These are phyloP conservation scores for Barnettozyma vustinii DNA, from an alignment of 805 yeast genomes.

Conservation along the genomic window DNA sequence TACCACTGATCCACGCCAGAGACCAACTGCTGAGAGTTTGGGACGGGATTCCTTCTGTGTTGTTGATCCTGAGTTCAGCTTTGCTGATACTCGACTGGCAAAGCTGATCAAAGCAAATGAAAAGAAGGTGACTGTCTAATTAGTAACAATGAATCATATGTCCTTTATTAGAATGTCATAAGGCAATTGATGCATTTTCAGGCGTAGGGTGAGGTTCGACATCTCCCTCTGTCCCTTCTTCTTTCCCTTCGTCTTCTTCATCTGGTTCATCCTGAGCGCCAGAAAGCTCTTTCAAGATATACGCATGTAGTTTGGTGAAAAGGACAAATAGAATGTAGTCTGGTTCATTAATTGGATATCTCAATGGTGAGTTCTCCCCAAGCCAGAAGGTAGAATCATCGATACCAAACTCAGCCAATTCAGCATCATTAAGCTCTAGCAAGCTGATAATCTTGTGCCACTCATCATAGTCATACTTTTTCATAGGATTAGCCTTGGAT, in stretches of 20 bases:
- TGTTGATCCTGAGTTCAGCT: constrained; percentile 38
- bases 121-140: constrained; percentile 20
- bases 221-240: neutral
- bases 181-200: neutral
- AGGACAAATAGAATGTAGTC: constrained; percentile 46
- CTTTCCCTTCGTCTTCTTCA: constrained; percentile 1
- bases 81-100: constrained; percentile 50
- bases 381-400: constrained; percentile 51
- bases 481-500: constrained; percentile 20
- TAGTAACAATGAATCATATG: neutral
- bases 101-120: constrained; percentile 43
- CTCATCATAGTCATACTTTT: constrained; percentile 42
- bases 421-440: constrained; percentile 24
- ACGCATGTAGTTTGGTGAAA: constrained; percentile 22
- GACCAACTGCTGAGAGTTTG: constrained; percentile 81
- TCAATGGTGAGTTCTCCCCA: constrained; percentile 58
- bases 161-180: neutral
- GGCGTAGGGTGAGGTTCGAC: neutral
- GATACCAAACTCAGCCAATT: constrained; percentile 13
- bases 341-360: constrained; percentile 65
- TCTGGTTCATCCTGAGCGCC: neutral
- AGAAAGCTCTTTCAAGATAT: constrained; percentile 3
- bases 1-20: constrained; percentile 63
- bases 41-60: constrained; percentile 48
- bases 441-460: constrained; percentile 41